phyloP scores from a whole-genome alignment of 495 filamentous ascomycete species.

The Aspergillus sparsus region DNA sequence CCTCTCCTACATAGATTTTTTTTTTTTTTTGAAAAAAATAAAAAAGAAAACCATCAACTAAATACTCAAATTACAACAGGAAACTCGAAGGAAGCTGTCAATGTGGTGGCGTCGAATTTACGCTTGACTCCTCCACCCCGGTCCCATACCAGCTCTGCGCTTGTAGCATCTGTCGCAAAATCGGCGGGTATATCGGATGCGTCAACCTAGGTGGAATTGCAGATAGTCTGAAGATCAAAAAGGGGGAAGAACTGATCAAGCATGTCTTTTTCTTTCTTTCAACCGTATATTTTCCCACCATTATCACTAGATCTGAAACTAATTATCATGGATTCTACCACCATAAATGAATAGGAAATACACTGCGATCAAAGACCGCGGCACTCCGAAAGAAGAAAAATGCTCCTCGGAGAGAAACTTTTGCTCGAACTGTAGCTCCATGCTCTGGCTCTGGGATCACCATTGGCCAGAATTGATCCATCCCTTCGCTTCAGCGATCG shows the following conservation, averaged over 20 bases:
- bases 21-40: too few relatives aligned
- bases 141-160: constrained; percentile 59
- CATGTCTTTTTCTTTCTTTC: constrained; percentile 21
- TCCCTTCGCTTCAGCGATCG: constrained; percentile 59
- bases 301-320: not conserved
- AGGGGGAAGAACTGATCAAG: constrained; percentile 53
- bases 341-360: constrained; percentile 44
- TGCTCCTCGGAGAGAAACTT: constrained; percentile 54
- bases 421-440: constrained; percentile 53
- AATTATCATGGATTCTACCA: too few relatives aligned
- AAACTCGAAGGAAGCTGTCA: constrained; percentile 57
- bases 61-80: constrained; percentile 28
- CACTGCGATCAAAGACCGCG: constrained; percentile 50
- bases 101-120: constrained; percentile 55
- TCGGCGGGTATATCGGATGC: constrained; percentile 49
- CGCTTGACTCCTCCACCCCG: constrained; percentile 51
- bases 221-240: constrained; percentile 47
- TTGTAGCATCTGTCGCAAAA: constrained; percentile 59
- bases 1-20: too few relatives aligned
- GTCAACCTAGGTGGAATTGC: constrained; percentile 56
- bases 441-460: constrained; percentile 53
- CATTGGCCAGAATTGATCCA: constrained; percentile 58
- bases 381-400: constrained; percentile 43
- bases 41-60: not conserved
- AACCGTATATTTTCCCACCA: not conserved